Evolutionary conservation across 1,284 basidiomycete species (phyloP).

Genomic region (Microbotryum lychnidis-dioicae): DNA sequence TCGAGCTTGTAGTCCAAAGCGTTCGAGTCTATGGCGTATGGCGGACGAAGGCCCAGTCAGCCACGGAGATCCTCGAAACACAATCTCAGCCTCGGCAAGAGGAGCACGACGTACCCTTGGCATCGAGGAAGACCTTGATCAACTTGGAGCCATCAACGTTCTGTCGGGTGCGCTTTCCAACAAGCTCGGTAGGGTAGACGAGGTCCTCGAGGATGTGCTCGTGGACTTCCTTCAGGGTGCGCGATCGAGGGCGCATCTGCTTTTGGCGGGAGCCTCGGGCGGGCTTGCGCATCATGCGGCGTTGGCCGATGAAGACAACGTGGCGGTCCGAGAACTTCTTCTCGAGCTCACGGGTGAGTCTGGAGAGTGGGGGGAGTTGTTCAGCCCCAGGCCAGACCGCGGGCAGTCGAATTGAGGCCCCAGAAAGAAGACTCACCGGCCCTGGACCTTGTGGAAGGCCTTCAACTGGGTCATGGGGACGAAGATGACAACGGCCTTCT

Average conservation of each 20-base stretch:
- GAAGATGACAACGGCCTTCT: constrained; percentile 98
- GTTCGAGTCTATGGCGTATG: constrained; percentile 96
- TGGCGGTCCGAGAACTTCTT: constrained; percentile 99
- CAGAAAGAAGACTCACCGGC: constrained; percentile 46
- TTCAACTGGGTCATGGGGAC: constrained; percentile 96
- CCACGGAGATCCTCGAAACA: too few species aligned
- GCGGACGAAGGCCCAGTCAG: constrained; percentile 2
- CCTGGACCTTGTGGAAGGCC: constrained; percentile 98
- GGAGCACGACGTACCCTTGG: constrained; percentile 50
- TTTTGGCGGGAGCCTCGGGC: constrained; percentile 83
- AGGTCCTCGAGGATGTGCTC: constrained; percentile 98
- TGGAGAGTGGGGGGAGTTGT: constrained; percentile 40
- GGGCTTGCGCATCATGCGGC: constrained; percentile 96
- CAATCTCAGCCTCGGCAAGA: background rate
- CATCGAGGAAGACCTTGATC: constrained; percentile 57
- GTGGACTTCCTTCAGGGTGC: constrained; percentile 96
- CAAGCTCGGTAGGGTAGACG: constrained; percentile 94
- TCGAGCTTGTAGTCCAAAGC: constrained; percentile 99
- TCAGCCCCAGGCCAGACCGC: too few species aligned
- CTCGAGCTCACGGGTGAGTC: constrained; percentile 96
- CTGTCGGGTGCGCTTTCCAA: constrained; percentile 93
- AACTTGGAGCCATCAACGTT: constrained; percentile 83
- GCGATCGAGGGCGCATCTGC: constrained; percentile 94
- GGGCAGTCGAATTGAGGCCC: too few species aligned
- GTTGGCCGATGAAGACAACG: constrained; percentile 97